phyloP scores from a whole-genome alignment of 1,139 yeast genomes.

The Candida neerlandica region DNA sequence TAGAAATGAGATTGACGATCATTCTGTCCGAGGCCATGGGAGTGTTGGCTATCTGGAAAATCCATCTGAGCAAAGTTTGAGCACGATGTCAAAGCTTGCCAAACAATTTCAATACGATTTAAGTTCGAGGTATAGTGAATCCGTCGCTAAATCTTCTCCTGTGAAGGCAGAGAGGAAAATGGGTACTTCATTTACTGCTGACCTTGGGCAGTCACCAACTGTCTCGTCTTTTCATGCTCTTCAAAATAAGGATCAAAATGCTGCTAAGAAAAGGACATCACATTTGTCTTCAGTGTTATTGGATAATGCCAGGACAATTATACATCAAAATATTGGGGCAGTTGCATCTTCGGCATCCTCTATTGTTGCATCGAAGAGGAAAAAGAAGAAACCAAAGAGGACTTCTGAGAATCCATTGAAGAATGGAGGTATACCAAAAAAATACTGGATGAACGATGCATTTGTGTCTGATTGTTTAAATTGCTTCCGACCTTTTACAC shows the following conservation, averaged over 20 bases:
- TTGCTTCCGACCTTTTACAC: conserved; percentile 72
- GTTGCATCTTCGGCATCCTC: conserved; percentile 37
- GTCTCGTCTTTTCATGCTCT: conserved; percentile 46
- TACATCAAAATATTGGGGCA: conserved; percentile 34
- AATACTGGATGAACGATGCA: conserved; percentile 92
- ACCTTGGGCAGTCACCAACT: conserved; percentile 29
- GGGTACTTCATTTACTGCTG: conserved; percentile 10
- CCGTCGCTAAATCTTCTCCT: conserved; percentile 35
- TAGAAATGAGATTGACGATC: conserved; percentile 11
- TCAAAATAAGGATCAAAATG: conserved; percentile 24
- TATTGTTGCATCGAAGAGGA: conserved; percentile 23
- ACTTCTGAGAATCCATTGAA: conserved; percentile 50
- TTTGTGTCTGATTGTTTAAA: conserved; percentile 80
- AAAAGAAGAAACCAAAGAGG: conserved; percentile 35
- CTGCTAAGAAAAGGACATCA: conserved; percentile 30
- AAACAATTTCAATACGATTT: conserved; percentile 14
- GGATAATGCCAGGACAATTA: conserved; percentile 43
- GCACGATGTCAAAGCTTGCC: neutral
- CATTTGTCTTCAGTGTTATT: conserved; percentile 37
- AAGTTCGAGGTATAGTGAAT: conserved; percentile 28
- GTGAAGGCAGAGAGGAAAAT: conserved; percentile 27
- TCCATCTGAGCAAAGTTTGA: conserved; percentile 6
- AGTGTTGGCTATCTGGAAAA: conserved; percentile 5
- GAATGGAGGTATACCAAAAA: conserved; percentile 57
- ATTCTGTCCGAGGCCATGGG: neutral